These are phyloP conservation scores for Strigomonas galati DNA, from an alignment of 208 protist species.

Conservation along the genomic window DNA sequence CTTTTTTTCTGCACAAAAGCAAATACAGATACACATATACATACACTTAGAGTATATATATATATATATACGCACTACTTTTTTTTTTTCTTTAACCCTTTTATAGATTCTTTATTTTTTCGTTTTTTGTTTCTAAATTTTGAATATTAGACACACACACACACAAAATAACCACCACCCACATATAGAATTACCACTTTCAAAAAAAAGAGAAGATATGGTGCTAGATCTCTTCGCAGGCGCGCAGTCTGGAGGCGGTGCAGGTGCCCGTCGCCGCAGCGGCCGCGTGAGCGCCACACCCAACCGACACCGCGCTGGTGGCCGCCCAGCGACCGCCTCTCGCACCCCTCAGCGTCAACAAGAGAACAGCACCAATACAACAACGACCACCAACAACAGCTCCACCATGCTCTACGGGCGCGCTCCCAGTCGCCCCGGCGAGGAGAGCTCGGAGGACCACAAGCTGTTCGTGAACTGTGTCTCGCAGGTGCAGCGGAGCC, in stretches of 20 bases:
- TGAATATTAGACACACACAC: no score
- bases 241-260: neutral
- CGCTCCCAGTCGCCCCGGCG: neutral
- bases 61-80: neutral
- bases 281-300: constrained; percentile 1
- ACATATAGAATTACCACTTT: no score
- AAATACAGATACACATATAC: constrained; percentile 2
- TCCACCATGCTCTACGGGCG: neutral
- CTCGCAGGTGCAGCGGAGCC: constrained; percentile 75
- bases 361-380: constrained; percentile 5
- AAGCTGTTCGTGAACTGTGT: constrained; percentile 76
- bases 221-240: constrained; percentile 33
- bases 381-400: neutral
- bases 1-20: constrained; percentile 4
- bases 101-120: constrained; percentile 14
- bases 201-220: constrained; percentile 13
- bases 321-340: constrained; percentile 5
- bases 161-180: no score
- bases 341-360: constrained; percentile 12
- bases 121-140: neutral
- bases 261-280: neutral
- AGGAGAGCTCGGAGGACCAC: constrained; percentile 34
- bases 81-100: constrained; percentile 18
- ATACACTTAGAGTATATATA: constrained; percentile 10
- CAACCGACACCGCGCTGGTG: constrained; percentile 13